Evolutionary conservation across 2,329 filamentous ascomycete genomes (phyloP).

Genomic region (Tolypocladium ophioglossoides): DNA sequence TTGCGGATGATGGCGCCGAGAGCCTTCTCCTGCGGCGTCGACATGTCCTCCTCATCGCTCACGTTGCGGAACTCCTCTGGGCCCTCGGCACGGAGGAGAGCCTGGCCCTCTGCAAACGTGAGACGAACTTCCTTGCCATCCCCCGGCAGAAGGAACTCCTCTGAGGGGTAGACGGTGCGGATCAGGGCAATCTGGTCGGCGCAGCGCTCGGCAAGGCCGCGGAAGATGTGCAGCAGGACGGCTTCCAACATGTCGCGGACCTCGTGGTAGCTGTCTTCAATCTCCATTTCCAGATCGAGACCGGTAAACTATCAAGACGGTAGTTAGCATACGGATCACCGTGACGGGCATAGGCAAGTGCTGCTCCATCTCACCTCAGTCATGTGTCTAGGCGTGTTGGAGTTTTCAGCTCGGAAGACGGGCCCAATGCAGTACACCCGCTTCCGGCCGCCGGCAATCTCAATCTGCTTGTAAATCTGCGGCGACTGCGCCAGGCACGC

Average conservation of each 20-base stretch:
- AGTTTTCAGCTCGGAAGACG: constrained; percentile 79
- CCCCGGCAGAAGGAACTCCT: constrained; percentile 65
- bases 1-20: constrained; percentile 76
- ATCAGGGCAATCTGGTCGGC: constrained; percentile 63
- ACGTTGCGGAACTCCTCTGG: constrained; percentile 57
- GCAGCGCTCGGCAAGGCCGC: constrained; percentile 54
- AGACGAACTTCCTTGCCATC: constrained; percentile 65
- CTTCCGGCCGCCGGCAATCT: constrained; percentile 70
- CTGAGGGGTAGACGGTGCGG: constrained; percentile 64
- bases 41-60: constrained; percentile 67
- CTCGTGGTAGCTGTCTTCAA: constrained; percentile 67
- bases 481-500: constrained; percentile 74
- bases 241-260: constrained; percentile 62
- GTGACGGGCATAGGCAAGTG: background rate
- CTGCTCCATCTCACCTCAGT: constrained; percentile 46
- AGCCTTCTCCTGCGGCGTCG: constrained; percentile 76
- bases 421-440: constrained; percentile 70
- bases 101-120: constrained; percentile 68
- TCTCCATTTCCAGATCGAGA: constrained; percentile 85
- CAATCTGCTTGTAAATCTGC: constrained; percentile 81
- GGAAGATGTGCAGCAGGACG: constrained; percentile 70
- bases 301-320: constrained; percentile 55
- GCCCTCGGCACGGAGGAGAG: constrained; percentile 66
- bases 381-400: constrained; percentile 75
- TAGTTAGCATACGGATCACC: constrained; percentile 1